Percentiles rank a stretch among this genome's conserved stretches.
These are phyloP conservation scores for Exophiala sp. DNA, from an alignment of 2,329 filamentous ascomycete species.

Conservation along the genomic window DNA sequence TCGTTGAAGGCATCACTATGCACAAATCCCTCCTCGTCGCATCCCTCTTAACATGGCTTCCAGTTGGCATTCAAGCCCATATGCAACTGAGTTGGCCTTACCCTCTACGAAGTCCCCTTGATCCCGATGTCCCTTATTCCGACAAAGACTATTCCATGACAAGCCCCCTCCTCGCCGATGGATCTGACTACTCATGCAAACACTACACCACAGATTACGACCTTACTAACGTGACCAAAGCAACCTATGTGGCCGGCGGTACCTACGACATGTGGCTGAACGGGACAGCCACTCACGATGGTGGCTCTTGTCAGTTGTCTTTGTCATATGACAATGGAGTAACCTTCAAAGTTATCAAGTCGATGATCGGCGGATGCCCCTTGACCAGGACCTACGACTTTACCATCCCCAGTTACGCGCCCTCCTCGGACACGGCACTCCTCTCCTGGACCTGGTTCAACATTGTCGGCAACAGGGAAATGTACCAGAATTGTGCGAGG, in stretches of 20 bases:
- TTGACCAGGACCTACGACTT: slow-evolving; percentile 55
- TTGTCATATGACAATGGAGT: slow-evolving; percentile 66
- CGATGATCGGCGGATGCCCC: slow-evolving; percentile 55
- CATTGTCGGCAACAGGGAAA: slow-evolving; percentile 68
- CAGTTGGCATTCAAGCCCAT: slow-evolving; percentile 35
- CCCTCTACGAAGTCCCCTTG: slow-evolving; percentile 48
- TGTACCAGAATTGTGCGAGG: slow-evolving; percentile 80
- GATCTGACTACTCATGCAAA: slow-evolving; percentile 71
- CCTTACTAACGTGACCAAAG: slow-evolving; percentile 48
- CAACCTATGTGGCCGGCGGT: slow-evolving; percentile 57
- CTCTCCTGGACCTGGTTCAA: slow-evolving; percentile 77
- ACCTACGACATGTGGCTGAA: slow-evolving; percentile 58
- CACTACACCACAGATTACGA: slow-evolving; percentile 47
- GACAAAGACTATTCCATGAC: slow-evolving; percentile 66
- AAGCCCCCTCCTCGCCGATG: slow-evolving; percentile 55
- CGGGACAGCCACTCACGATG: slow-evolving; percentile 59
- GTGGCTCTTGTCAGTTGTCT: slow-evolving; percentile 70
- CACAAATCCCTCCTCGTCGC: slow-evolving; percentile 10
- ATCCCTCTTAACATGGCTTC: slow-evolving; percentile 19
- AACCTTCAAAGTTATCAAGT: slow-evolving; percentile 64
- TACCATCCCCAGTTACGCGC: slow-evolving; percentile 58
- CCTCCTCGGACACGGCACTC: slow-evolving; percentile 53
- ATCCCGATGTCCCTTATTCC: slow-evolving; percentile 41
- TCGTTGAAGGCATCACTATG: slow-evolving; percentile 11
- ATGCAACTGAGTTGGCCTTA: slow-evolving; percentile 54